phyloP scores from a whole-genome alignment of 2,329 filamentous ascomycete species.

The Amauroascus niger region DNA sequence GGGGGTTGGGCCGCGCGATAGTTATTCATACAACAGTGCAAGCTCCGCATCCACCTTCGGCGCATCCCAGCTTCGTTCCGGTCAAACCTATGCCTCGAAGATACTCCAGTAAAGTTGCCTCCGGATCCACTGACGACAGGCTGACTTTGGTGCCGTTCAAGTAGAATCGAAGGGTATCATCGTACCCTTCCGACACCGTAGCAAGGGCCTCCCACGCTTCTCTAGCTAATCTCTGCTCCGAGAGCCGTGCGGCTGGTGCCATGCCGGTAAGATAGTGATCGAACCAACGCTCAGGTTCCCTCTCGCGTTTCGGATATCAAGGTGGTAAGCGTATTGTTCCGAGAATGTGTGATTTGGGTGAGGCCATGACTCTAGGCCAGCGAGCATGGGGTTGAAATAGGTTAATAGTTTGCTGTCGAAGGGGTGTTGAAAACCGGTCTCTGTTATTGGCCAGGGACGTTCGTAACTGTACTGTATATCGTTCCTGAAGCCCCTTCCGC shows the following conservation, averaged over 20 bases:
- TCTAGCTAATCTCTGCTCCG: slow-evolving; percentile 31
- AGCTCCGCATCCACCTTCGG: slow-evolving; percentile 91
- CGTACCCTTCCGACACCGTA: slow-evolving; percentile 63
- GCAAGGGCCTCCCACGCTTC: slow-evolving; percentile 40
- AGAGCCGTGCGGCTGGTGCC: slow-evolving; percentile 48
- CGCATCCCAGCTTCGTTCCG: slow-evolving; percentile 92
- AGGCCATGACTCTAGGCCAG: neutral
- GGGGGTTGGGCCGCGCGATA: too few species aligned
- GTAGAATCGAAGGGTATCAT: slow-evolving; percentile 85
- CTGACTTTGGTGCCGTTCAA: slow-evolving; percentile 87
- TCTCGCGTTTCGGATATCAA: neutral
- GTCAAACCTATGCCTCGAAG: slow-evolving; percentile 85
- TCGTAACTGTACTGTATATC: neutral
- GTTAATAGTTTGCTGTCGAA: neutral
- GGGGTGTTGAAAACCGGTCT: too few species aligned
- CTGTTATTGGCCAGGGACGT: neutral
- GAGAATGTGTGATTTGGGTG: neutral
- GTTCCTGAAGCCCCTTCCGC: neutral
- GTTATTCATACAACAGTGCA: slow-evolving; percentile 68
- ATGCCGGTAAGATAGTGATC: slow-evolving; percentile 31
- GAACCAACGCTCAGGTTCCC: neutral
- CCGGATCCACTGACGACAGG: slow-evolving; percentile 79
- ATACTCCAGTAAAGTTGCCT: slow-evolving; percentile 86
- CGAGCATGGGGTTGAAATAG: neutral
- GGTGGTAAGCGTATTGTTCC: neutral